These are phyloP conservation scores for Polytrichum formosum DNA, from an alignment of 225 moss, liverwort and hornwort genomes.

Conservation along the genomic window DNA sequence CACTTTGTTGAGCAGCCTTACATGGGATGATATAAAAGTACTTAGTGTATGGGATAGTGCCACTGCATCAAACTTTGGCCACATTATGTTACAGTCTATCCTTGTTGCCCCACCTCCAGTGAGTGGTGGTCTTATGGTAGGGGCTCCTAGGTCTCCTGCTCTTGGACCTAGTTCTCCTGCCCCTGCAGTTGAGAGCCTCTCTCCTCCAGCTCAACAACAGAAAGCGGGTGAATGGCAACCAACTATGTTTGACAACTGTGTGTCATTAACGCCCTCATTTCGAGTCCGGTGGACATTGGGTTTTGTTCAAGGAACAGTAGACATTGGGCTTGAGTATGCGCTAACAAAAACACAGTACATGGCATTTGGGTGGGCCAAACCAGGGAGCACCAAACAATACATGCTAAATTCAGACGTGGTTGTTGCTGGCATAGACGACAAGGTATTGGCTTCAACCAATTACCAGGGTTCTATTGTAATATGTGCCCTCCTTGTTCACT, in stretches of 20 bases:
- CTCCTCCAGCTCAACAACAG: conserved; percentile 11
- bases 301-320: conserved; percentile 63
- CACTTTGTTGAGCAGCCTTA: conserved; percentile 43
- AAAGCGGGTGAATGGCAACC: conserved; percentile 57
- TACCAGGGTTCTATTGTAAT: not conserved
- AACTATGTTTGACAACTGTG: conserved; percentile 96
- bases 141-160: conserved; percentile 36
- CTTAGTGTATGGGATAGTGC: conserved; percentile 92
- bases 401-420: conserved; percentile 92
- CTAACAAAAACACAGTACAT: conserved; percentile 90
- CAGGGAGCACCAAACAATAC: conserved; percentile 37
- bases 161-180: conserved; percentile 14
- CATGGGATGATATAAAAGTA: conserved; percentile 77
- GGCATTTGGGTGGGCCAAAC: conserved; percentile 93
- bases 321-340: conserved; percentile 90
- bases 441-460: conserved; percentile 20
- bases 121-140: conserved; percentile 49
- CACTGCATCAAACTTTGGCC: conserved; percentile 94
- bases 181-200: conserved; percentile 34
- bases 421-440: conserved; percentile 91
- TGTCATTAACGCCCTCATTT: conserved; percentile 54
- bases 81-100: conserved; percentile 61
- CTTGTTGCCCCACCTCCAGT: conserved; percentile 39
- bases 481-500: conserved; percentile 5
- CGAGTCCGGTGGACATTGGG: conserved; percentile 87